Percentiles rank a stretch among this genome's conserved stretches.
Conservation (phyloP, 345 rosid genomes). For the Murraya koenigii region DNA sequence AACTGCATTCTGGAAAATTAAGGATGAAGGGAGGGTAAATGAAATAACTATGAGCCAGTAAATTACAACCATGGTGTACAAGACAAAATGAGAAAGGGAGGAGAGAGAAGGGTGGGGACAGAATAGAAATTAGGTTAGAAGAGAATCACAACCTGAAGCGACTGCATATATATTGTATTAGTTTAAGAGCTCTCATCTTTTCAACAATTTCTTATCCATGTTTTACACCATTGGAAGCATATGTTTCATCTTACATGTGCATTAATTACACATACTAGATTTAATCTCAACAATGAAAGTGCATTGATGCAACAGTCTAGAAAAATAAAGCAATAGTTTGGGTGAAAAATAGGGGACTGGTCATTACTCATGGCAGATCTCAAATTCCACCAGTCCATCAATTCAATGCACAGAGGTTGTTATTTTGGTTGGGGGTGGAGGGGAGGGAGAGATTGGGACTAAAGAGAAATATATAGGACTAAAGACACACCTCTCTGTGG, state of each 20-base stretch:
- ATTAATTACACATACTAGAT: background rate
- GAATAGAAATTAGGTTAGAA: background rate
- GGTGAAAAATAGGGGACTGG: background rate
- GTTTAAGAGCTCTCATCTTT: background rate
- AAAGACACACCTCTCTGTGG: conserved; percentile 62
- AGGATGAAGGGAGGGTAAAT: background rate
- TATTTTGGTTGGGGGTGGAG: no score
- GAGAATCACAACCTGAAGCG: background rate
- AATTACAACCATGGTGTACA: background rate
- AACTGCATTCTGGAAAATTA: background rate
- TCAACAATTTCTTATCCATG: background rate
- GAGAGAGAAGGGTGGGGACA: background rate
- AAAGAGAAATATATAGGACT: conserved; percentile 10
- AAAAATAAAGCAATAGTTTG: background rate
- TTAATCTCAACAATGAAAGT: background rate
- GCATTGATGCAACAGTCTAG: background rate
- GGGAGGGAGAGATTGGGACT: no score
- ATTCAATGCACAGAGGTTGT: no score
- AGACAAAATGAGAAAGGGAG: background rate
- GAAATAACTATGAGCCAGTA: background rate
- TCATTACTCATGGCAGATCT: background rate
- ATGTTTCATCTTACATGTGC: background rate
- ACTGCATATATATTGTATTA: background rate
- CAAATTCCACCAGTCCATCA: no score
- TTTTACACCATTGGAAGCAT: background rate